Evolutionary conservation across 495 filamentous ascomycete species (phyloP).

Genomic region (Penicillium macrosclerotiorum): DNA sequence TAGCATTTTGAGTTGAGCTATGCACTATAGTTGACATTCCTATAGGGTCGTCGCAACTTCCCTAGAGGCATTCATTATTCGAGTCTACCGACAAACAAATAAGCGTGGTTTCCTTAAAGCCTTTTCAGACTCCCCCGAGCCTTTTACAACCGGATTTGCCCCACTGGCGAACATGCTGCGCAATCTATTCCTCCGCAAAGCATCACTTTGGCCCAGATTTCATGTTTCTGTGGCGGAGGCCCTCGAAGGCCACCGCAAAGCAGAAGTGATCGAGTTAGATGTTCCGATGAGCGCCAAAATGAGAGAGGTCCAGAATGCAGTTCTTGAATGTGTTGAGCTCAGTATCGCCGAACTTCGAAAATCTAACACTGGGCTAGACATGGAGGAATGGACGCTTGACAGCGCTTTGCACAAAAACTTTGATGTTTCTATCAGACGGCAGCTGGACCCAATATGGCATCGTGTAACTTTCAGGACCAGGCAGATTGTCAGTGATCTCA

Average conservation of each 20-base stretch:
- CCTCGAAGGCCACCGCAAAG: slow-evolving; percentile 85
- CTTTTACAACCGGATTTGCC: slow-evolving; percentile 85
- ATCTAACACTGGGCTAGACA: slow-evolving; percentile 80
- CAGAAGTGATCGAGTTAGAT: slow-evolving; percentile 94
- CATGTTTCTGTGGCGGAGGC: slow-evolving; percentile 85
- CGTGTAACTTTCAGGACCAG: slow-evolving; percentile 91
- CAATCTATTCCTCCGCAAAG: slow-evolving; percentile 86
- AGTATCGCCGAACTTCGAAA: slow-evolving; percentile 92
- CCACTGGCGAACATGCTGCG: slow-evolving; percentile 89
- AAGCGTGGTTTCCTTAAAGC: slow-evolving; percentile 92
- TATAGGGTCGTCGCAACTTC: slow-evolving; percentile 77
- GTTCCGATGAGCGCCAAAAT: slow-evolving; percentile 96
- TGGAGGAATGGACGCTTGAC: slow-evolving; percentile 97
- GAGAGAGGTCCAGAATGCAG: slow-evolving; percentile 87
- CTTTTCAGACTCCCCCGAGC: slow-evolving; percentile 91
- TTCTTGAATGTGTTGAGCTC: slow-evolving; percentile 94
- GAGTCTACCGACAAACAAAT: slow-evolving; percentile 91
- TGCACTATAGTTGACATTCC: neutral
- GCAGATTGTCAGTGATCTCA: slow-evolving; percentile 88
- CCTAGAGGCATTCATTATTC: slow-evolving; percentile 89
- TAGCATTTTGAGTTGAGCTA: neutral
- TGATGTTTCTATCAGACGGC: slow-evolving; percentile 81
- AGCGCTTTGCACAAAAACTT: slow-evolving; percentile 92
- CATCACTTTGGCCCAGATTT: slow-evolving; percentile 92
- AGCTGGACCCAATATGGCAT: slow-evolving; percentile 96